Percentiles rank a stretch among this genome's conserved stretches.
Conservation (phyloP, 306 rosid species). For the Rubus parviflorus region DNA sequence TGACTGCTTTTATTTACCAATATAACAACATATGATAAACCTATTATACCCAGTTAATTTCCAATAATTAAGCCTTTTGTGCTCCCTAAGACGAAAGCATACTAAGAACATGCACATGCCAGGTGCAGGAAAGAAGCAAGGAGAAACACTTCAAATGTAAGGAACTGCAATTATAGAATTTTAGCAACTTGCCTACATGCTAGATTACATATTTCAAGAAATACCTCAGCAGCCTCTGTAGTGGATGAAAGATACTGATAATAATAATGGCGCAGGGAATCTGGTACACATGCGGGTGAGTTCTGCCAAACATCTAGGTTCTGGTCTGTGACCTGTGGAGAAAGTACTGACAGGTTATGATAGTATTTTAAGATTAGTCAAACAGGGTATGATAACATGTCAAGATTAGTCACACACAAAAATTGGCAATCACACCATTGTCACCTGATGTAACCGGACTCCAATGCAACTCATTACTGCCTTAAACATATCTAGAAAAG, state of each 20-base stretch:
- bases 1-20: neutral
- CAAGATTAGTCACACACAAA: neutral
- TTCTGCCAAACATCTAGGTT: constrained; percentile 81
- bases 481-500: neutral
- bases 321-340: constrained; percentile 78
- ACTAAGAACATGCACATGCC: neutral
- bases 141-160: neutral
- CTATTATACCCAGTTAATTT: neutral
- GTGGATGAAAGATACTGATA: constrained; percentile 91
- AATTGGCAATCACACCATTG: constrained; percentile 16
- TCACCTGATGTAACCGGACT: constrained; percentile 4
- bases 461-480: neutral
- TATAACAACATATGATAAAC: neutral
- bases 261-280: constrained; percentile 96
- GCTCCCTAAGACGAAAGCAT: neutral
- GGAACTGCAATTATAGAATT: neutral
- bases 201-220: constrained; percentile 28
- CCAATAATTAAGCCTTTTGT: neutral
- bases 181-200: constrained; percentile 20
- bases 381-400: neutral
- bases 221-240: constrained; percentile 94
- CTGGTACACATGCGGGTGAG: constrained; percentile 87
- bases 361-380: constrained; percentile 22
- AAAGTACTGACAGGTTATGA: constrained; percentile 4
- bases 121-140: neutral